Percentiles rank a stretch among this genome's conserved stretches.
Evolutionary conservation across 768 basidiomycete genomes (phyloP).

Genomic region (Russula vinacea): DNA sequence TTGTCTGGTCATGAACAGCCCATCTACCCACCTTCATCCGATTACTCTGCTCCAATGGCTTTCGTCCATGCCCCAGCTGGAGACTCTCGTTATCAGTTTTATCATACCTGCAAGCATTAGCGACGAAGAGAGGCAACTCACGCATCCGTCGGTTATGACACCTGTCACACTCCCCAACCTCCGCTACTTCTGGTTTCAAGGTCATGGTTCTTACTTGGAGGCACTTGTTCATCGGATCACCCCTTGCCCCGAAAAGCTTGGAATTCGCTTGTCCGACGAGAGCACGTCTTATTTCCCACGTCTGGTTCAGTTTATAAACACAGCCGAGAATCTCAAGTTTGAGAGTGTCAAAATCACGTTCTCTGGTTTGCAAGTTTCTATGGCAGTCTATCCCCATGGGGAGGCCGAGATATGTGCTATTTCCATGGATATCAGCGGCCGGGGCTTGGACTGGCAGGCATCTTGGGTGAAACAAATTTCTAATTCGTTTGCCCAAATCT

Average conservation of each 20-base stretch:
- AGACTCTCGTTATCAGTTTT: neutral
- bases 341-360: neutral
- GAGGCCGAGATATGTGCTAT: neutral
- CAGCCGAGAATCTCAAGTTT: neutral
- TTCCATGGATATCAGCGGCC: neutral
- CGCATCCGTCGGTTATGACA: neutral
- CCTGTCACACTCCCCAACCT: conserved; percentile 2
- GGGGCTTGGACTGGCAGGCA: neutral
- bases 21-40: neutral
- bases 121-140: neutral
- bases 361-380: neutral
- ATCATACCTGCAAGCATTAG: neutral
- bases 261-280: neutral
- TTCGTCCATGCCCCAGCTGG: conserved; percentile 1
- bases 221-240: conserved; percentile 1
- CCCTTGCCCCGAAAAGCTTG: neutral
- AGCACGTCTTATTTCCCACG: neutral
- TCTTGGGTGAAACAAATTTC: neutral
- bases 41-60: neutral
- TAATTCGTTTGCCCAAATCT: neutral
- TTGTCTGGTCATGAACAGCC: neutral
- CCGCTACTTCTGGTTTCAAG: neutral
- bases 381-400: neutral
- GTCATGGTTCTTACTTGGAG: neutral
- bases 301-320: neutral